A percentile compares a stretch with the other conserved stretches of the same genome.
phyloP scores from a whole-genome alignment of 2,329 filamentous ascomycete species.

The Xylariaceae sp. region DNA sequence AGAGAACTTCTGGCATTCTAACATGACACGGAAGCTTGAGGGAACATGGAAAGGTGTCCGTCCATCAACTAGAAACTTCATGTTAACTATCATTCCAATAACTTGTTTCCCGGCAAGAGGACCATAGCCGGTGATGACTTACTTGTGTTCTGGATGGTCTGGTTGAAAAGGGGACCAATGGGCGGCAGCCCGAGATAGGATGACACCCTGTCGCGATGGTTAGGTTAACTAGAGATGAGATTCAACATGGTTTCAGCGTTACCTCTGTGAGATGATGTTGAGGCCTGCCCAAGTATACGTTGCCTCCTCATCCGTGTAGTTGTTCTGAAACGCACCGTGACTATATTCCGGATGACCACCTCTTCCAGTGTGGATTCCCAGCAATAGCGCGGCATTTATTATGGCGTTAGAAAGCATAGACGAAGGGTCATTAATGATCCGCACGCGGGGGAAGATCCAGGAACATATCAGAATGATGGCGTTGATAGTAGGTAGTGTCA shows the following conservation, averaged over 20 bases:
- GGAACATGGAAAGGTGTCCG: constrained; percentile 39
- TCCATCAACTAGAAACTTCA: constrained; percentile 30
- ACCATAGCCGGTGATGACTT: neutral
- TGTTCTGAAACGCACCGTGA: constrained; percentile 39
- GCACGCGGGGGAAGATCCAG: constrained; percentile 48
- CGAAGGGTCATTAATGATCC: constrained; percentile 48
- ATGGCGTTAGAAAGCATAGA: constrained; percentile 43
- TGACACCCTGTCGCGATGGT: constrained; percentile 37
- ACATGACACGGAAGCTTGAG: constrained; percentile 40
- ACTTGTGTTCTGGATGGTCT: constrained; percentile 42
- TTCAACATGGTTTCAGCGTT: neutral
- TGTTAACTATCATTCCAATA: neutral
- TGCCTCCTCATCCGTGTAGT: constrained; percentile 48
- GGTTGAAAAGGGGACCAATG: constrained; percentile 42
- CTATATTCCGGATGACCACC: constrained; percentile 47
- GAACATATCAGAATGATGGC: constrained; percentile 47
- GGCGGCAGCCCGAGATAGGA: constrained; percentile 44
- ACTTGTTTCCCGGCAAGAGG: neutral
- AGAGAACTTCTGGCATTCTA: constrained; percentile 47
- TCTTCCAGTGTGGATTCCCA: constrained; percentile 49
- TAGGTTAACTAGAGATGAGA: constrained; percentile 13
- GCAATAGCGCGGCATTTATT: constrained; percentile 43
- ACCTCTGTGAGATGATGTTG: constrained; percentile 49
- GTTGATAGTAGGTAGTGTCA: constrained; percentile 46
- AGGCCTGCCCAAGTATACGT: constrained; percentile 49